Evolutionary conservation across 768 basidiomycete genomes (phyloP).

Genomic region (Mycena galopus): DNA sequence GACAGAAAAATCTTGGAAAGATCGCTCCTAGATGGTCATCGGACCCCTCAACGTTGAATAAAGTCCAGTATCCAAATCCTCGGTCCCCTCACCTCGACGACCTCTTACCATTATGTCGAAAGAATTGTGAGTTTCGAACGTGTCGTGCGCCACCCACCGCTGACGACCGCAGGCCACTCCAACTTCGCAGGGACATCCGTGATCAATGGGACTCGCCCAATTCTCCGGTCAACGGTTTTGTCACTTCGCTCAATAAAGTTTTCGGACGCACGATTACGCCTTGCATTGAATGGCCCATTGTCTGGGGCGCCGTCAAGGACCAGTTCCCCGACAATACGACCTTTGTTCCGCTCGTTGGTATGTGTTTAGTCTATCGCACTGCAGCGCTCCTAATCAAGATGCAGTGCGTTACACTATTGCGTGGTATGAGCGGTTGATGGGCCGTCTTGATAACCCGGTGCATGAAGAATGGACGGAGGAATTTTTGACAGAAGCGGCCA

Average conservation of each 20-base stretch:
- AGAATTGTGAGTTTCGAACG: constrained; percentile 26
- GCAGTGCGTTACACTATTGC: constrained; percentile 43
- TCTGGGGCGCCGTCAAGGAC: constrained; percentile 49
- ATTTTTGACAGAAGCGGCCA: constrained; percentile 42
- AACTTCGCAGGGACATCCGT: constrained; percentile 53
- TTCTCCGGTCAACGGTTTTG: constrained; percentile 44
- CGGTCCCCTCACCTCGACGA: neutral
- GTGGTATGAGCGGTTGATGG: constrained; percentile 52
- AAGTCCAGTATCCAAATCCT: no score
- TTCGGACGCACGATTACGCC: constrained; percentile 53
- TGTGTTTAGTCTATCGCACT: neutral
- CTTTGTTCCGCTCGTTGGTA: constrained; percentile 49
- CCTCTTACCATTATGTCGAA: constrained; percentile 35
- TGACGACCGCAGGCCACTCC: constrained; percentile 48
- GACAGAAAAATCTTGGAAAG: no score
- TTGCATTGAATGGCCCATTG: constrained; percentile 48
- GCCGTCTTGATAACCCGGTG: constrained; percentile 49
- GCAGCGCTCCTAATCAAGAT: neutral
- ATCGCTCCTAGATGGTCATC: no score
- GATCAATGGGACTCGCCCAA: constrained; percentile 52
- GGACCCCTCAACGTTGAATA: no score
- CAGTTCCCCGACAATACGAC: constrained; percentile 47
- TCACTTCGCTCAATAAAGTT: constrained; percentile 43
- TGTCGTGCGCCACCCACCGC: no score
- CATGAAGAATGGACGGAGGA: constrained; percentile 53